Percentiles rank a stretch among this genome's conserved stretches.
Evolutionary conservation across 2,329 filamentous ascomycete species (phyloP).

Genomic region (Exophiala sp.): DNA sequence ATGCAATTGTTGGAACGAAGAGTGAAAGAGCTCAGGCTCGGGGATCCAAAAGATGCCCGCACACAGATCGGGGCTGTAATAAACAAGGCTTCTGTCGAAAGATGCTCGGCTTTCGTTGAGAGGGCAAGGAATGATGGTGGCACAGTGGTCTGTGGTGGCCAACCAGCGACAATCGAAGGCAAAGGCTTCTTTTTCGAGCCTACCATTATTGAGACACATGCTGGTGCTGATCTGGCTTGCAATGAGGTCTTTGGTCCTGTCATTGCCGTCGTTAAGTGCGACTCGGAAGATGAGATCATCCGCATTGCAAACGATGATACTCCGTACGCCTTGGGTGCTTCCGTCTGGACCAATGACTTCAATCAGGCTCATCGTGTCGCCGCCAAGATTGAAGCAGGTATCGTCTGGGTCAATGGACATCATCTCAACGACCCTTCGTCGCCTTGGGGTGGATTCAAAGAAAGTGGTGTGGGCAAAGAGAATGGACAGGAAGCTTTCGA

Average conservation of each 20-base stretch:
- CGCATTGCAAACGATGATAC: slow-evolving; percentile 46
- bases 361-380: slow-evolving; percentile 48
- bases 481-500: slow-evolving; percentile 65
- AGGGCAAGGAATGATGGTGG: slow-evolving; percentile 40
- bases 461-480: slow-evolving; percentile 68
- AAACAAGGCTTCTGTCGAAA: slow-evolving; percentile 42
- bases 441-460: slow-evolving; percentile 65
- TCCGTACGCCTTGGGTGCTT: slow-evolving; percentile 50
- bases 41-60: slow-evolving; percentile 53
- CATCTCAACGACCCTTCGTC: slow-evolving; percentile 70
- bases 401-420: slow-evolving; percentile 53
- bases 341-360: slow-evolving; percentile 51
- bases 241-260: slow-evolving; percentile 53
- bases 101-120: slow-evolving; percentile 41
- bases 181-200: slow-evolving; percentile 51
- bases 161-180: slow-evolving; percentile 51
- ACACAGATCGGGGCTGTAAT: slow-evolving; percentile 65
- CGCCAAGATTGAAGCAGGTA: slow-evolving; percentile 47
- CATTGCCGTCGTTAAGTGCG: slow-evolving; percentile 48
- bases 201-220: slow-evolving; percentile 41
- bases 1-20: slow-evolving; percentile 42
- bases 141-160: slow-evolving; percentile 46
- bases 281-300: slow-evolving; percentile 47
- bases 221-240: slow-evolving; percentile 30
- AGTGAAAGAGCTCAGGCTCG: slow-evolving; percentile 55